Evolutionary conservation across 2,329 filamentous ascomycete species (phyloP), one percentile per base, ranked within the genome.

Genomic region (Alternaria gansuensis): DNA sequence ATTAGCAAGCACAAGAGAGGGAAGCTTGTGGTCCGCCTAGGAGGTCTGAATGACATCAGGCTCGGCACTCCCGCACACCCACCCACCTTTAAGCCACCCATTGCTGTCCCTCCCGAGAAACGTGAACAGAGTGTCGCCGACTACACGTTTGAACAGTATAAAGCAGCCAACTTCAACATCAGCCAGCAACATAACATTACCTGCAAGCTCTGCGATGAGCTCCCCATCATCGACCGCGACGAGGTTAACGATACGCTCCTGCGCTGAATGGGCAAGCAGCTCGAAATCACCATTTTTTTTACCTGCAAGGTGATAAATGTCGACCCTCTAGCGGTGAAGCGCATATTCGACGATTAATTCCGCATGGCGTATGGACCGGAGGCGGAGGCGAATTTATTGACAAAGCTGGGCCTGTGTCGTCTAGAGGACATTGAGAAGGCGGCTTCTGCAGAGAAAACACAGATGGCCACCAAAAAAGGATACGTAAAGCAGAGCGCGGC

Each of bases 281-380:
- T 63, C 7, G 50, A 60, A 7, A 5, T 52, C 1, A 24, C n/a
- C 3, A 29, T 56, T 2, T 61, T 63, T 2, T 54, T 57, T 3
- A 39, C 26, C 3, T 59, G 53, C 17, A 61, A 54, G 43, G 59
- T 61, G 54, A 56, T 64, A 54, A 58, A 59, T 3, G 21, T 61
- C 8, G 51, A 54, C 10, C 54, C 58, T 1, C 10, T 13, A 28
- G 51, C 51, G 3, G 51, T 61, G 8, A 61, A 59, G 26, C 39
- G 48, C 10, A 64, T 64, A 54, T n/a, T 64, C 3, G 54, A 61
- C 7, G 37, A 54, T 6, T 31, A 53, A 17, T 59, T 61, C 5
- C 40, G 48, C 33, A 59, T 37, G 26, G 57, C 54, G 10, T 61
- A 63, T 26, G 46, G 54, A 3, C 11, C 34, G 4, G 45, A 45